Evolutionary conservation across 2,329 filamentous ascomycete species (phyloP).

Genomic region (Zasmidium cellare): DNA sequence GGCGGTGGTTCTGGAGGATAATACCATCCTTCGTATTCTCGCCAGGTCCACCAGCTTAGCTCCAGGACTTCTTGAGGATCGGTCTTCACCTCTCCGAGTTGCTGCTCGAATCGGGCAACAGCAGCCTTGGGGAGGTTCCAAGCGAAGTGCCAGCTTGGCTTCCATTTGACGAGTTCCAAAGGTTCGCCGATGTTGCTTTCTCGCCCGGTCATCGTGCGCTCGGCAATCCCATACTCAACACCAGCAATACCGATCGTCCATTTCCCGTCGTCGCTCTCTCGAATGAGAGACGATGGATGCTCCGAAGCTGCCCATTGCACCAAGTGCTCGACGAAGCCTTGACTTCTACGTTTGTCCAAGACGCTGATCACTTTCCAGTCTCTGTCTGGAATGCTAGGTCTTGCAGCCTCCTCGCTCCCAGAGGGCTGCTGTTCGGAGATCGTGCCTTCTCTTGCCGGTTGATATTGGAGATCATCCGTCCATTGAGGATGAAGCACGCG

Average conservation of each 20-base stretch:
- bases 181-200: not conserved
- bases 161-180: not conserved
- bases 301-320: not conserved
- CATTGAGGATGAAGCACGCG: no score
- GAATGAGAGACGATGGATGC: not conserved
- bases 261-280: not conserved
- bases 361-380: not conserved
- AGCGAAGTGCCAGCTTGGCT: not conserved
- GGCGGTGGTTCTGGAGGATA: not conserved
- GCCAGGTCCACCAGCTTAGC: not conserved
- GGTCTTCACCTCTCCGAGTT: not conserved
- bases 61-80: not conserved
- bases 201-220: not conserved
- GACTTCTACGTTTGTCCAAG: not conserved
- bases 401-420: not conserved
- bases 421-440: not conserved
- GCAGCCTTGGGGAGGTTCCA: not conserved
- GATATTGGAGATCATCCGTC: not conserved
- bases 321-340: not conserved
- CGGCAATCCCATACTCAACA: not conserved
- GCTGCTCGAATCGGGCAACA: not conserved
- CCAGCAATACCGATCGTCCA: not conserved
- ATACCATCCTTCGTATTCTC: not conserved
- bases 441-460: not conserved
- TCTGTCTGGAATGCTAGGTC: not conserved